Conservation (phyloP, 805 yeast genomes). For the Zygosaccharomyces kombuchaensis region DNA sequence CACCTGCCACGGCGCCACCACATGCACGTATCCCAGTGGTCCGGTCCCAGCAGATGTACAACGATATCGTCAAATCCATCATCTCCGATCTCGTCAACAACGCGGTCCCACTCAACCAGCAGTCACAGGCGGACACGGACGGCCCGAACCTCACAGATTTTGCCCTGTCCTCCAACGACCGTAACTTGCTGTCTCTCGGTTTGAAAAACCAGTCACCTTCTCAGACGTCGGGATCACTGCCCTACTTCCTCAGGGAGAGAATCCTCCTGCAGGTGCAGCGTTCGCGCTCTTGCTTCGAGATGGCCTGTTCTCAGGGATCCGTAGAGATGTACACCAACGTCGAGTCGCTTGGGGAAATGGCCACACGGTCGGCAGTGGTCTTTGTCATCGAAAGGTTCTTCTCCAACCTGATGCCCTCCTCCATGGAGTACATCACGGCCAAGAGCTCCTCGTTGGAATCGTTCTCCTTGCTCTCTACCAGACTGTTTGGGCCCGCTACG, state of each 20-base stretch:
- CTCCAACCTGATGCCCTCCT: constrained; percentile 47
- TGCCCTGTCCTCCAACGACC: constrained; percentile 28
- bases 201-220: constrained; percentile 16
- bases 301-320: constrained; percentile 28
- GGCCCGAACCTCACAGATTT: constrained; percentile 28
- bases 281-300: constrained; percentile 58
- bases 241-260: constrained; percentile 34
- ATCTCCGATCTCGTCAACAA: constrained; percentile 26
- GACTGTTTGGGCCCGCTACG: constrained; percentile 27
- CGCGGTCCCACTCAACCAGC: constrained; percentile 23
- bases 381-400: constrained; percentile 63
- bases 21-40: constrained; percentile 8
- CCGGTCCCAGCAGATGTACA: constrained; percentile 21
- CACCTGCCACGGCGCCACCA: background rate
- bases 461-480: constrained; percentile 31
- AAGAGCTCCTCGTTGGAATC: constrained; percentile 42
- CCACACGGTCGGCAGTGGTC: constrained; percentile 52
- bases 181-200: constrained; percentile 24
- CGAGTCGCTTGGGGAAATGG: constrained; percentile 53
- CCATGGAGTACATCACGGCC: constrained; percentile 47
- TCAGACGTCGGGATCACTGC: constrained; percentile 13
- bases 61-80: constrained; percentile 25
- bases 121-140: constrained; percentile 18
- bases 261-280: constrained; percentile 49
- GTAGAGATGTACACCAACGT: constrained; percentile 40